Evolutionary conservation across 441 rosid species (phyloP), one percentile per base, ranked within the genome.

Genomic region (Flueggea neowawraea): DNA sequence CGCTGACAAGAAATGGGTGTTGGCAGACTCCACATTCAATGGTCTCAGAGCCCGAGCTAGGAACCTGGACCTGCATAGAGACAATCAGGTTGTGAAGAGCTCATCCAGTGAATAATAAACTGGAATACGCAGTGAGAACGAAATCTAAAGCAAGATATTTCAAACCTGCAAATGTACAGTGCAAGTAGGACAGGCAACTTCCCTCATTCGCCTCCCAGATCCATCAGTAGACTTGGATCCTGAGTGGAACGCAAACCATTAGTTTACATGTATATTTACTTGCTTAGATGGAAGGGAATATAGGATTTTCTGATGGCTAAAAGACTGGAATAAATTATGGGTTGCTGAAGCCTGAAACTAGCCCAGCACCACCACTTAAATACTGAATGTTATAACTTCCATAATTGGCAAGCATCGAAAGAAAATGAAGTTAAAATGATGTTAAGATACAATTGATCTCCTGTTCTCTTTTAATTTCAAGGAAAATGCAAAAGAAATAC

Each of bases 1-100:
- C 92, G 71, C 96, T 84, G 45, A 95, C 97, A 28, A 89, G 99
- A 76, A 95, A 95, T 52, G 98, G 95, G 57, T 83, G 96, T 76
- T 95, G 99, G 78, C 99, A 95, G 64, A 95, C 98, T 41, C 99
- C 98, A 47, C 99, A 95, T 70, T 95, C 99, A 32, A 95, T 89
- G 39, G 96, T 91, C 81, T 95, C 97, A 32, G 98, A 95, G 66
- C 99, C 98, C 15, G 98, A 91, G 86, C 79, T 79, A 47, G 99
- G 99, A 70, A 95, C 96, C 76, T 95, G 99, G 59, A 95, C 99
- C 98, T 95, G 88, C 71, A 76, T 16, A 61, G 12, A 1, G 13
- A 53, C 13, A 31, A 32, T 10, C 28, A 51, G 12, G 51, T 49
- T 8, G 41, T 32, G 14, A 12, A n/a, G 6, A 16, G 6, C 31